phyloP scores from a whole-genome alignment of 2,329 filamentous ascomycete genomes.

The Claviceps humidiphila region DNA sequence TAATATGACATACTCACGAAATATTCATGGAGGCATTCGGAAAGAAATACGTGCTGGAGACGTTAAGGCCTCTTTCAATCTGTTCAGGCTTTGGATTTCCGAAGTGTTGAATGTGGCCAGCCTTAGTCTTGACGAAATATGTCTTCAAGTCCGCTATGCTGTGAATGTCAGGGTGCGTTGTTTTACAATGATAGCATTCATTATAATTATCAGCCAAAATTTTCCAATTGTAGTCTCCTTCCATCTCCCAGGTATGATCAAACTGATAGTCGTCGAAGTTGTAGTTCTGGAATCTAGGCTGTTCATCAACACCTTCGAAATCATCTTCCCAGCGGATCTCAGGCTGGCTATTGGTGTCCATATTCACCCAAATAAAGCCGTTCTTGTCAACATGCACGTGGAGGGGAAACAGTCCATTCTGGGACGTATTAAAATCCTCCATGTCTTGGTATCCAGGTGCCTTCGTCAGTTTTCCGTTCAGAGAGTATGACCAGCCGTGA shows the following conservation, averaged over 20 bases:
- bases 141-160: constrained; percentile 42
- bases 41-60: constrained; percentile 35
- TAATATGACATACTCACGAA: constrained; percentile 25
- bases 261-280: constrained; percentile 41
- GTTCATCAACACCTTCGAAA: constrained; percentile 33
- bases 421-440: constrained; percentile 39
- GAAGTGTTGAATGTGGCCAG: constrained; percentile 36
- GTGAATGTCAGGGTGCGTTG: constrained; percentile 44
- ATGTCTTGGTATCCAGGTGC: constrained; percentile 45
- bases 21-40: constrained; percentile 38
- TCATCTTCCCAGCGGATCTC: constrained; percentile 39
- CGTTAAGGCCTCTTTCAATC: constrained; percentile 29
- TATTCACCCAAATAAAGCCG: constrained; percentile 46
- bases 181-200: constrained; percentile 51
- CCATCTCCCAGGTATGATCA: constrained; percentile 44
- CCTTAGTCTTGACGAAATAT: constrained; percentile 37
- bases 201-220: constrained; percentile 51
- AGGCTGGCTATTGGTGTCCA: constrained; percentile 32
- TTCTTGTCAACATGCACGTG: constrained; percentile 38
- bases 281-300: constrained; percentile 30
- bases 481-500: constrained; percentile 49
- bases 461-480: constrained; percentile 43
- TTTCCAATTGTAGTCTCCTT: constrained; percentile 47
- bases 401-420: constrained; percentile 43
- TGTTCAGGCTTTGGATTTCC: constrained; percentile 34